phyloP scores from a whole-genome alignment of 116 monocot genomes.

The Trichopus zeylanicus region DNA sequence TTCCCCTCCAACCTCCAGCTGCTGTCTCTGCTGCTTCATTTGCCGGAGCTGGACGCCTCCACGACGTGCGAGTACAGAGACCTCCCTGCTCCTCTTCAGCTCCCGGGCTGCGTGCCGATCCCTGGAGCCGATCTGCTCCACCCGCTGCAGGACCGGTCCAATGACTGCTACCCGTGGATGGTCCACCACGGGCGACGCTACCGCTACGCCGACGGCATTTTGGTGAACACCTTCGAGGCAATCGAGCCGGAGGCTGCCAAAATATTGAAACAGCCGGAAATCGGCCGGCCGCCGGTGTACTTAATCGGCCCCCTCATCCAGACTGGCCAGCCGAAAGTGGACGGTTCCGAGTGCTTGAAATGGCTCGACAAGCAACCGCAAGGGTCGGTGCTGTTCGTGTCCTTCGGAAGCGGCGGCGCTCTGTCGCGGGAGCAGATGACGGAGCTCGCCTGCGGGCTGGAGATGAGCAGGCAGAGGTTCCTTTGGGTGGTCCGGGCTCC shows the following conservation, averaged over 20 bases:
- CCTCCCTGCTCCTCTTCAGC: constrained; percentile 22
- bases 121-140: constrained; percentile 22
- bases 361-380: constrained; percentile 5
- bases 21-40: constrained; percentile 13
- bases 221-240: constrained; percentile 5
- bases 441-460: constrained; percentile 34
- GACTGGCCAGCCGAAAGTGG: no score
- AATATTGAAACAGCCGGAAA: background rate
- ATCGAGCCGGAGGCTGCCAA: background rate
- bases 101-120: constrained; percentile 29
- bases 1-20: constrained; percentile 15
- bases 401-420: constrained; percentile 28
- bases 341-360: background rate
- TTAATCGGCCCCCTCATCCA: background rate
- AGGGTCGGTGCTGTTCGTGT: constrained; percentile 25
- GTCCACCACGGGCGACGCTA: constrained; percentile 15
- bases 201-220: constrained; percentile 16
- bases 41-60: constrained; percentile 11
- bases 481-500: constrained; percentile 29
- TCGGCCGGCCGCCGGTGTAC: background rate
- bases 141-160: constrained; percentile 21
- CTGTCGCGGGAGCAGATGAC: constrained; percentile 17
- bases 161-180: constrained; percentile 14
- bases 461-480: constrained; percentile 29
- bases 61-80: constrained; percentile 19